Percentiles rank a stretch among this genome's conserved stretches.
phyloP scores from a whole-genome alignment of 495 filamentous ascomycete species.

The Corynascus novoguineensis region DNA sequence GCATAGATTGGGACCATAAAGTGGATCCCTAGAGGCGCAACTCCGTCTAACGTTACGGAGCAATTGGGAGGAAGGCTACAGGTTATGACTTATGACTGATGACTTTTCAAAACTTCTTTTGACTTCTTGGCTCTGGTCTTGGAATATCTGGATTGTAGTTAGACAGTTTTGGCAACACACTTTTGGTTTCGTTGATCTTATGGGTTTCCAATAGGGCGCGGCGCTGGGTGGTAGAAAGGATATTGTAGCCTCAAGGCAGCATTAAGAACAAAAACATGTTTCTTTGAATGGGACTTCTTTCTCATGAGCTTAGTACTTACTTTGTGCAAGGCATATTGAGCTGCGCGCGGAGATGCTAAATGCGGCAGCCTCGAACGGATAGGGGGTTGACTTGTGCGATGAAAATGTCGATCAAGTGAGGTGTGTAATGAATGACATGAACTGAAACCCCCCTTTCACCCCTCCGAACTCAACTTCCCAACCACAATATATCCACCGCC shows the following conservation, averaged over 20 bases:
- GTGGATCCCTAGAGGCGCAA: not conserved
- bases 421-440: too few species aligned
- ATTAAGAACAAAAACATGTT: not conserved
- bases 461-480: too few species aligned
- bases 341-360: too few species aligned
- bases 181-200: not conserved
- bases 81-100: slow-evolving; percentile 17
- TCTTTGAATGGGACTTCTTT: too few species aligned
- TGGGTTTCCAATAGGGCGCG: too few species aligned
- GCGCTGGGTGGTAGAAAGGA: slow-evolving; percentile 6
- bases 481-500: too few species aligned
- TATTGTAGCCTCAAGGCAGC: slow-evolving; percentile 13
- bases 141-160: slow-evolving; percentile 7
- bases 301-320: too few species aligned
- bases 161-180: slow-evolving; percentile 3
- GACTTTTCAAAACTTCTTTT: slow-evolving; percentile 6
- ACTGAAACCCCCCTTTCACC: too few species aligned
- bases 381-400: too few species aligned
- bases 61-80: slow-evolving; percentile 18
- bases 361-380: too few species aligned
- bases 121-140: not conserved
- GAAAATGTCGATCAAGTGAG: too few species aligned
- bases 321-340: too few species aligned
- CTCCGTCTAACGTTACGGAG: slow-evolving; percentile 4
- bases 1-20: slow-evolving; percentile 7